phyloP scores from a whole-genome alignment of 768 basidiomycete species.

The Gloeophyllum trabeum region DNA sequence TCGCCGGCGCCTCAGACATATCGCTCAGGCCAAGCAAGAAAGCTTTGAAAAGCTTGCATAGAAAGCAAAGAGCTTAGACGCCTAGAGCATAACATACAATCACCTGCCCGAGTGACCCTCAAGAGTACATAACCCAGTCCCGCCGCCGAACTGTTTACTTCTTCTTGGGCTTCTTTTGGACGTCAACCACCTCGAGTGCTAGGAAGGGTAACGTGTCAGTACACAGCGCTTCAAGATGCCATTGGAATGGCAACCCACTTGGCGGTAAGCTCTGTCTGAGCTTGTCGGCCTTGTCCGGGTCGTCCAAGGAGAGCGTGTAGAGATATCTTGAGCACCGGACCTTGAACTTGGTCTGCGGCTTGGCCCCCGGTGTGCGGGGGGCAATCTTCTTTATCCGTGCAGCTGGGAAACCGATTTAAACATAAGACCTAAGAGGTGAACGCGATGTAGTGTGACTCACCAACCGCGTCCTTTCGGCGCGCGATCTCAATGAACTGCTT shows the following conservation, averaged over 20 bases:
- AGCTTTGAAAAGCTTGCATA: no score
- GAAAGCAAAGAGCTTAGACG: no score
- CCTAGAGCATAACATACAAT: background rate
- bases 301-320: constrained; percentile 94
- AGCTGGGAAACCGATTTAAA: constrained; percentile 37
- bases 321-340: constrained; percentile 92
- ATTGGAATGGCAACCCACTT: no score
- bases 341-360: constrained; percentile 94
- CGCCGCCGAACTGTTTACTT: no score
- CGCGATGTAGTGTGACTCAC: constrained; percentile 40
- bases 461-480: constrained; percentile 91
- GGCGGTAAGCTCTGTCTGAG: constrained; percentile 91
- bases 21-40: no score
- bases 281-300: constrained; percentile 98
- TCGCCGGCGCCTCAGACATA: no score
- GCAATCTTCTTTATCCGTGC: constrained; percentile 96
- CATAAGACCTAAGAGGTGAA: background rate
- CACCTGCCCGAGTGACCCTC: no score
- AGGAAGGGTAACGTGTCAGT: background rate
- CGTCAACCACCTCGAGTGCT: constrained; percentile 68
- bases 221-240: no score
- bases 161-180: constrained; percentile 51
- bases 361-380: constrained; percentile 53
- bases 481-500: constrained; percentile 98
- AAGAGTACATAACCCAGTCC: no score